Evolutionary conservation across 2,329 filamentous ascomycete genomes (phyloP), one percentile per base, ranked within the genome.

Genomic region (Diplodia corticola): DNA sequence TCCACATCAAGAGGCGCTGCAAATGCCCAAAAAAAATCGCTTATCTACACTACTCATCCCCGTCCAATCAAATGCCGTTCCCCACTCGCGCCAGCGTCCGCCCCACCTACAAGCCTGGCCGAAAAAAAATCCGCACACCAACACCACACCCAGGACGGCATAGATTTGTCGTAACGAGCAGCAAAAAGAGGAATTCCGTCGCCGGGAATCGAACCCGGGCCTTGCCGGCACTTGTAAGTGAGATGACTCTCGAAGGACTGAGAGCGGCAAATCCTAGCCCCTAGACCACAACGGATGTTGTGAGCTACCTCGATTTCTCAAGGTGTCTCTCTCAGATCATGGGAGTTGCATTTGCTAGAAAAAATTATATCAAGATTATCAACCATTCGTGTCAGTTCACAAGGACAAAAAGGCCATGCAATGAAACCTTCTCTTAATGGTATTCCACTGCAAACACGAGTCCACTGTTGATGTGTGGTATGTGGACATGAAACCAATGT

Each of bases 181-280:
- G 37, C 57, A 61, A 61, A 61, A 60, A 22, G 40, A 61, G 3
- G 9, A 13, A 61, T 61, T 61, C 57, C 57, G 57, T 61, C 44
- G 57, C 57, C 37, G 57, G 57, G 57, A 61, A 61, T 61, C 57
- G 57, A 61, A 61, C 57, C 57, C 57, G 37, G 57, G 57, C 57
- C 57, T 61, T 61, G 57, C 57, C 57, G 57, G 57, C 57, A 61
- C 57, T 49, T 46, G 35, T 46, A 17, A 61, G 57, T 61, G 57
- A 48, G 37, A 48, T 48, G 22, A 49, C 57, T 33, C 57, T 61
- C 44, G 57, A 17, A 17, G 4, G 4, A 17, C 53, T 61, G 57
- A 61, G 57, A 61, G 57, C 57, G 57, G 57, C 57, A 61, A 61
- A 61, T 61, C 57, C 57, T 61, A 61, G 57, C 57, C 57, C 37